Evolutionary conservation across 768 basidiomycete species (phyloP), one percentile per base, ranked within the genome.

Genomic region (Amylocystis lapponica): DNA sequence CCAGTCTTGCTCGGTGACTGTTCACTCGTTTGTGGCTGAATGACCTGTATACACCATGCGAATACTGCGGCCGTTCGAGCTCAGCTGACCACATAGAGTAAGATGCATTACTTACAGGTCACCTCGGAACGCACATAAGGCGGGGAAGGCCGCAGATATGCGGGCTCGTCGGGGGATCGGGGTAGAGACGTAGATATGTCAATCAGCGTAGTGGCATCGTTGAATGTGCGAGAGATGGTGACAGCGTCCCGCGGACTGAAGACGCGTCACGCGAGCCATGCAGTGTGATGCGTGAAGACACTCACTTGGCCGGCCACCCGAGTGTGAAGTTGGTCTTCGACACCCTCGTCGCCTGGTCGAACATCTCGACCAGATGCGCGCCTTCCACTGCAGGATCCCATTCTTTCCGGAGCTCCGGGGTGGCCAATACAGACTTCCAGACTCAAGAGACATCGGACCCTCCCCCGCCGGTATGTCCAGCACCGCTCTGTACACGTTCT

Each of bases 291-390:
- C 16, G 13, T 3, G 23, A 16, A 33, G 27, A 27, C 12, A 75
- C 90, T 56, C 58, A 95, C 93, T 85, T 93, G 44, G 92, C 93
- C 44, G 95, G 95, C 95, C 95, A 99, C 1, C 95, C 95, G 9
- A 99, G 66, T 6, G 83, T 82, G 60, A 90, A 97, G 50, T 91
- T 88, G 0, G 92, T 96, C 68, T 88, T 91, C 17, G 77, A 75
- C 56, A 99, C 85, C 47, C 92, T 71, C 7, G 91, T 95, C 48
- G 76, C 75, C 30, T 79, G 79, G 63, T 96, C 94, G 44, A 95
- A 78, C 66, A 89, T 72, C 64, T 97, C 93, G 30, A 97, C 66
- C 13, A 91, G 66, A 51, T 79, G 79, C 1, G 91, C 81, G 35
- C 80, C 77, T 51, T 94, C 88, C 14, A 96, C 95, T 27, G 93